phyloP scores from a whole-genome alignment of 768 basidiomycete species.

The Termitomyces sp. region DNA sequence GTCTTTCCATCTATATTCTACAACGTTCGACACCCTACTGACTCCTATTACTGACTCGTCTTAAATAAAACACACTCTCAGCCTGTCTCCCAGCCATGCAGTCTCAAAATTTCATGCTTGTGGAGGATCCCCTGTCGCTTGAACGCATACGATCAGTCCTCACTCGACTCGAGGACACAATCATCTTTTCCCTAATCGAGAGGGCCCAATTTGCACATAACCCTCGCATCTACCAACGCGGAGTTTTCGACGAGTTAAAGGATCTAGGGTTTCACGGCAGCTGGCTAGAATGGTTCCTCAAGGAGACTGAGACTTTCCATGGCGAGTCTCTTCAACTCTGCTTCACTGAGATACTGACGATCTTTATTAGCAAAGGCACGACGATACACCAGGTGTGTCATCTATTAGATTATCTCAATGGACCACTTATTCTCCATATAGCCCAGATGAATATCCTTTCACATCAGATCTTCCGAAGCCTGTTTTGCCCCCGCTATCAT shows the following conservation, averaged over 20 bases:
- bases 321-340: slow-evolving; percentile 50
- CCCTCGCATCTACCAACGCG: slow-evolving; percentile 80
- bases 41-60: not conserved
- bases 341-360: slow-evolving; percentile 6
- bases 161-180: slow-evolving; percentile 93
- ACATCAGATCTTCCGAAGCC: slow-evolving; percentile 78
- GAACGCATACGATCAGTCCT: slow-evolving; percentile 86
- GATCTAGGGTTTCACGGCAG: slow-evolving; percentile 76
- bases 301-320: slow-evolving; percentile 93
- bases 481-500: slow-evolving; percentile 68
- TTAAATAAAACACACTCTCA: not conserved
- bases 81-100: slow-evolving; percentile 36
- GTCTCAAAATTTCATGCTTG: slow-evolving; percentile 67
- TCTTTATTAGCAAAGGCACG: slow-evolving; percentile 78
- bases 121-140: slow-evolving; percentile 83
- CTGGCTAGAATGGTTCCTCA: slow-evolving; percentile 98
- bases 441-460: slow-evolving; percentile 99
- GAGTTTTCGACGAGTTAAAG: slow-evolving; percentile 75
- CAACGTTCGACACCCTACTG: not conserved
- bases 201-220: slow-evolving; percentile 97
- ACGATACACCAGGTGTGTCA: slow-evolving; percentile 82
- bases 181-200: slow-evolving; percentile 97
- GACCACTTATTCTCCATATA: slow-evolving; percentile 28
- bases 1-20: not conserved
- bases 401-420: not conserved